A percentile compares a stretch with the other conserved stretches of the same genome.
phyloP scores from a whole-genome alignment of 805 yeast species.

The Candida succiphila region DNA sequence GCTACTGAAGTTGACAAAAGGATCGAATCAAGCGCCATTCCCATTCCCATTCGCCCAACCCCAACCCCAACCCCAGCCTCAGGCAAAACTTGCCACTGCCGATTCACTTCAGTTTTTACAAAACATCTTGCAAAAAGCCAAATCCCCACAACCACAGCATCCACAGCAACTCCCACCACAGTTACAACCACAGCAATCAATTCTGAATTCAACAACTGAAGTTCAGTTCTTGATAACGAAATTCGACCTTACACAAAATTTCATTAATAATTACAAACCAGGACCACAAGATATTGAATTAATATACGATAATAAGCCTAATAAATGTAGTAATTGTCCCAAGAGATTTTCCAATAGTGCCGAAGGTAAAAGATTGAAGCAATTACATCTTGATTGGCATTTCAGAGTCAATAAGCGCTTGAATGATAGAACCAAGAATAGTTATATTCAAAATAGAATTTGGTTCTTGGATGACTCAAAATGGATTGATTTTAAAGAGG shows the following conservation, averaged over 20 bases:
- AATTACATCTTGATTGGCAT: conserved; percentile 90
- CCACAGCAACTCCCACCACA: conserved; percentile 1
- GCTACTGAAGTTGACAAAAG: conserved; percentile 6
- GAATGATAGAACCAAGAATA: conserved; percentile 31
- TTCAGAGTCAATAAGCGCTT: conserved; percentile 80
- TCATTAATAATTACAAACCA: conserved; percentile 27
- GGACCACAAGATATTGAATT: conserved; percentile 22
- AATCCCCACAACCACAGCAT: conserved; percentile 2
- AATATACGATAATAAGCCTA: conserved; percentile 51
- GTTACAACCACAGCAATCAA: conserved; percentile 6
- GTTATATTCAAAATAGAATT: conserved; percentile 63
- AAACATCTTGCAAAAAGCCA: background rate
- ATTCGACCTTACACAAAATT: conserved; percentile 21
- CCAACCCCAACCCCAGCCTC: conserved; percentile 5
- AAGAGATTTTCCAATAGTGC: conserved; percentile 62
- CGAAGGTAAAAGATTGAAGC: conserved; percentile 41
- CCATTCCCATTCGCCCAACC: conserved; percentile 14
- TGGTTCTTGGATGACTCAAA: conserved; percentile 71
- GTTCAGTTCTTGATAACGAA: conserved; percentile 7
- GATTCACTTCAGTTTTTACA: background rate
- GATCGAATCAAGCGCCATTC: conserved; percentile 13
- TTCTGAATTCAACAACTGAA: conserved; percentile 2
- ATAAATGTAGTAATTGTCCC: conserved; percentile 86
- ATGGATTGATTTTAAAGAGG: conserved; percentile 70
- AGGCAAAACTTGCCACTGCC: background rate